Percentiles rank a stretch among this genome's conserved stretches.
Conservation (phyloP, 78 protist genomes). For the Mantamonas sphyraenae region DNA sequence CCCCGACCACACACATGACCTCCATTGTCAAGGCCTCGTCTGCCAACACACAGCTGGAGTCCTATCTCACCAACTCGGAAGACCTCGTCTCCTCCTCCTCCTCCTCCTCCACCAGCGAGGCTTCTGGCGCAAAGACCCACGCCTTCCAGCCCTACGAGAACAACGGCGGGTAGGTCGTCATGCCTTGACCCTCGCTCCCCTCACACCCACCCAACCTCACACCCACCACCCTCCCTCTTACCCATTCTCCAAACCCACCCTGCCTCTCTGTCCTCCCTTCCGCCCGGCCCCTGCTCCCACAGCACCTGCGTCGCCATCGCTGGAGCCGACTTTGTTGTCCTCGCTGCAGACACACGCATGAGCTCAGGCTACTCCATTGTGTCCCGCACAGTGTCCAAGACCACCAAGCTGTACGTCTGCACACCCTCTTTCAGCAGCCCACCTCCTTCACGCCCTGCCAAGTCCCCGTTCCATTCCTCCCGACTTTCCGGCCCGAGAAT, state of each 20-base stretch:
- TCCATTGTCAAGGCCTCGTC: too few species aligned
- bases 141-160: neutral
- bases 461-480: neutral
- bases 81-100: too few species aligned
- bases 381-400: constrained; percentile 75
- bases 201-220: neutral
- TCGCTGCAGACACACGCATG: constrained; percentile 98
- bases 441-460: neutral
- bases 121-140: too few species aligned
- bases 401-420: constrained; percentile 38
- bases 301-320: constrained; percentile 84
- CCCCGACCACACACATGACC: too few species aligned
- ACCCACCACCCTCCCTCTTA: neutral
- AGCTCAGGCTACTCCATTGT: constrained; percentile 79
- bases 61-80: too few species aligned
- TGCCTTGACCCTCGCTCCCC: neutral
- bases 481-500: neutral
- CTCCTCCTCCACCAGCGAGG: too few species aligned
- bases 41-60: too few species aligned
- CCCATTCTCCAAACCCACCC: neutral
- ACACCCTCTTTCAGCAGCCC: neutral
- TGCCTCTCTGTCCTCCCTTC: neutral
- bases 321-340: constrained; percentile 87
- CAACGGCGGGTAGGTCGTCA: neutral
- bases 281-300: neutral